phyloP scores from a whole-genome alignment of 2,329 filamentous ascomycete species.

The Zymoseptoria pseudotritici region DNA sequence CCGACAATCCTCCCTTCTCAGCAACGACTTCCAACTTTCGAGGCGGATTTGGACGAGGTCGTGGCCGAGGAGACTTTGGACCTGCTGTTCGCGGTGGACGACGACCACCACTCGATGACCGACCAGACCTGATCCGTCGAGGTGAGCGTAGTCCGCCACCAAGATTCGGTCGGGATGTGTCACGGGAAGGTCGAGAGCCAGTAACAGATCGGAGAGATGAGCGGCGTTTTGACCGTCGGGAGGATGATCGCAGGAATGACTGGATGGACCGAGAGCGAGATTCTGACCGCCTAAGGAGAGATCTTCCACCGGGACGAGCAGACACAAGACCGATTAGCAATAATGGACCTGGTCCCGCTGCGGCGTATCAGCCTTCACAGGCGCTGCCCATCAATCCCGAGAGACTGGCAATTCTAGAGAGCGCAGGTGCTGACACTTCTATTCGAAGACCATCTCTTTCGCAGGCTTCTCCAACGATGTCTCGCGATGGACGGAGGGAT shows the following conservation, averaged over 20 bases:
- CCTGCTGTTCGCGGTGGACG: conserved; percentile 36
- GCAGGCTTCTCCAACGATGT: conserved; percentile 7
- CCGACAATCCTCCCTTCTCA: conserved; percentile 55
- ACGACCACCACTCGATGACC: conserved; percentile 36
- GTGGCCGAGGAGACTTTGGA: conserved; percentile 36
- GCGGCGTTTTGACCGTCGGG: conserved; percentile 39
- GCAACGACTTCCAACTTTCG: conserved; percentile 43
- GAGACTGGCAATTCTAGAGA: conserved; percentile 27
- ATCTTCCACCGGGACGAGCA: conserved; percentile 22
- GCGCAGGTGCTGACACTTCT: conserved; percentile 23
- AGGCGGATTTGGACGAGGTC: conserved; percentile 31
- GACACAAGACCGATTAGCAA: conserved; percentile 24
- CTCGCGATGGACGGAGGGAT: conserved; percentile 28
- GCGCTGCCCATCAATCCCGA: conserved; percentile 27
- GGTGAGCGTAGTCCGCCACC: conserved; percentile 44
- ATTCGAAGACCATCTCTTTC: conserved; percentile 18
- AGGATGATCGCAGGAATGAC: conserved; percentile 35
- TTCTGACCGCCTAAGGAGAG: conserved; percentile 28
- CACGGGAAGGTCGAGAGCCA: conserved; percentile 30
- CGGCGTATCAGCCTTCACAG: conserved; percentile 13
- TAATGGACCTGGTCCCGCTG: conserved; percentile 12
- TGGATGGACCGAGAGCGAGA: conserved; percentile 34
- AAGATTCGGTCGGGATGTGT: conserved; percentile 43
- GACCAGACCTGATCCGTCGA: conserved; percentile 50
- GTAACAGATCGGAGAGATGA: conserved; percentile 35